phyloP scores from a whole-genome alignment of 441 rosid genomes.

The Eruca vesicaria region DNA sequence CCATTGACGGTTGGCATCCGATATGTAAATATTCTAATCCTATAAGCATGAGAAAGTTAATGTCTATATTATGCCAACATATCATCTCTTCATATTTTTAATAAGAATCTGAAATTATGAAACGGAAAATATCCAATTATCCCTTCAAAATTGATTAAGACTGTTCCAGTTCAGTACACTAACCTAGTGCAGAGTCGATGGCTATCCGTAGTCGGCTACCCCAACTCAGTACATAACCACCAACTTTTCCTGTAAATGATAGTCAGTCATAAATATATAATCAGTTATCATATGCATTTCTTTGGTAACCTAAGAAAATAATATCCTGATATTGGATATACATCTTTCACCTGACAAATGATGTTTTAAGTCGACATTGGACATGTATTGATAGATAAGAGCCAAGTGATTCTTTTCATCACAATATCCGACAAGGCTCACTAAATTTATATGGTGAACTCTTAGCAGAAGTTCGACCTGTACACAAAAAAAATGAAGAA shows the following conservation, averaged over 20 bases:
- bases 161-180: no score
- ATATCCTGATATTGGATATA: neutral
- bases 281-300: neutral
- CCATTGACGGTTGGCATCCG: slow-evolving; percentile 38
- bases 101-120: no score
- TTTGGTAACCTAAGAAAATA: no score
- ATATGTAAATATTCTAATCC: slow-evolving; percentile 37
- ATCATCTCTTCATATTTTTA: no score
- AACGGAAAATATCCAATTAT: no score
- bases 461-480: slow-evolving; percentile 25
- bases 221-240: slow-evolving; percentile 5
- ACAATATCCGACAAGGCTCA: slow-evolving; percentile 25
- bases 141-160: no score
- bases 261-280: neutral
- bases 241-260: neutral
- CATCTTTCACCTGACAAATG: slow-evolving; percentile 24
- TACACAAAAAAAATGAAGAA: neutral
- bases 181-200: slow-evolving; percentile 12
- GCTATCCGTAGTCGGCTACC: slow-evolving; percentile 5
- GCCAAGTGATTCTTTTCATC: slow-evolving; percentile 18
- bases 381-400: slow-evolving; percentile 28
- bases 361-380: slow-evolving; percentile 11
- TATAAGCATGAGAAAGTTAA: neutral
- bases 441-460: slow-evolving; percentile 32
- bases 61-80: no score